Evolutionary conservation across 495 filamentous ascomycete genomes (phyloP).

Genomic region (Cercophora samala): DNA sequence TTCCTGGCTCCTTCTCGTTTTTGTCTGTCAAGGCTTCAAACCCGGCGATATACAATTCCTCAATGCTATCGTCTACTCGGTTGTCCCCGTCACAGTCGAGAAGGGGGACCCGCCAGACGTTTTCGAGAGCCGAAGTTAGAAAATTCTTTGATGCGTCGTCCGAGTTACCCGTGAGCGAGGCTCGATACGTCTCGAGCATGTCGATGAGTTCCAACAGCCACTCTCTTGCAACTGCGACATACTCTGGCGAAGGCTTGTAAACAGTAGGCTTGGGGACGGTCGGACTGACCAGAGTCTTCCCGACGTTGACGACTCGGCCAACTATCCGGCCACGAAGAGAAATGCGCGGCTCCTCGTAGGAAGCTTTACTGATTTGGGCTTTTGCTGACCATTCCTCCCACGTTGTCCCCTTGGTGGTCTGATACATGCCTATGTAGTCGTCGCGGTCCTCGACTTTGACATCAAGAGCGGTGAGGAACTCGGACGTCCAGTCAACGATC

Average conservation of each 20-base stretch:
- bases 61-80: conserved; percentile 6
- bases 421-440: neutral
- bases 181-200: conserved; percentile 8
- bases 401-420: conserved; percentile 5
- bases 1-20: too few relatives aligned
- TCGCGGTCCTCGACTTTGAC: neutral
- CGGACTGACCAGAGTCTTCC: neutral
- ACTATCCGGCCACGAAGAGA: conserved; percentile 5
- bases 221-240: neutral
- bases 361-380: neutral
- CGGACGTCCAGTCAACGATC: conserved; percentile 16
- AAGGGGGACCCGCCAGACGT: conserved; percentile 17
- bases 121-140: neutral
- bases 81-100: conserved; percentile 7
- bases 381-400: conserved; percentile 14
- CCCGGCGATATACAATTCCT: conserved; percentile 3
- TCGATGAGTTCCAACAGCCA: conserved; percentile 8
- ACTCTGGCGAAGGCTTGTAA: neutral
- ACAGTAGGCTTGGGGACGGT: neutral
- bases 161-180: neutral
- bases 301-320: neutral
- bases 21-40: conserved; percentile 11
- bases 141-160: neutral
- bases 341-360: conserved; percentile 8
- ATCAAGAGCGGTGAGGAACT: neutral